Evolutionary conservation across 441 rosid species (phyloP).

Genomic region (Pelargonium myrrhifolium): DNA sequence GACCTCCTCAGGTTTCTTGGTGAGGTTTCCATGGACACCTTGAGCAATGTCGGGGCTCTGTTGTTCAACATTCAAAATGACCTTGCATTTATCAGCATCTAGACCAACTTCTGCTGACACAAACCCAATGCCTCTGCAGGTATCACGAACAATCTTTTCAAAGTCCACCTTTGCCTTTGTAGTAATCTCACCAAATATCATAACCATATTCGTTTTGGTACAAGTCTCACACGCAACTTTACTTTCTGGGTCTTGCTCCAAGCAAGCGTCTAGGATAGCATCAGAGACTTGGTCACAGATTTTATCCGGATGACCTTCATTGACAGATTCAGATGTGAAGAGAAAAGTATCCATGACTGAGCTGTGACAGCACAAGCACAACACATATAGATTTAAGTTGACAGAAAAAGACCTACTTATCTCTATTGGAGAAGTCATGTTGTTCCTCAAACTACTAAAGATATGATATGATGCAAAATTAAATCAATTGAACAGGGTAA

Average conservation of each 20-base stretch:
- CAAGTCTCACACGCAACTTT: slow-evolving; percentile 7
- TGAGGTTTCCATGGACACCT: slow-evolving; percentile 7
- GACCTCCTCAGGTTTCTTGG: slow-evolving; percentile 9
- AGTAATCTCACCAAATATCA: slow-evolving; percentile 7
- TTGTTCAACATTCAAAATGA: slow-evolving; percentile 1
- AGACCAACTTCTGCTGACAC: slow-evolving; percentile 7
- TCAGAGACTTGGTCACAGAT: slow-evolving; percentile 15
- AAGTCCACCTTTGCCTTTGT: slow-evolving; percentile 6
- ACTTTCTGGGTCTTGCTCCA: slow-evolving; percentile 11
- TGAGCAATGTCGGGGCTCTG: slow-evolving; percentile 5
- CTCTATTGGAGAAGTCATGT: too few relatives aligned
- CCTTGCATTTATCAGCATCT: slow-evolving; percentile 8
- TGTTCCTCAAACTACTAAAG: neutral
- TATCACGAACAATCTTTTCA: slow-evolving; percentile 5
- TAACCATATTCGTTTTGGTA: slow-evolving; percentile 2
- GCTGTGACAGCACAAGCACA: neutral
- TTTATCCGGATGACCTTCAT: slow-evolving; percentile 13
- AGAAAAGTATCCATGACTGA: slow-evolving; percentile 13
- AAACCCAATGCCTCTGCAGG: slow-evolving; percentile 7
- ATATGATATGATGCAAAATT: neutral
- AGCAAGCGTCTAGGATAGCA: slow-evolving; percentile 12
- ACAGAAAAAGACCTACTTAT: neutral
- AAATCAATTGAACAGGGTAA: neutral
- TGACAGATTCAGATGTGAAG: slow-evolving; percentile 14
- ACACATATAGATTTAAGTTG: neutral